phyloP scores from a whole-genome alignment of 2,329 filamentous ascomycete genomes.

The Sphaerulina vaccinii region DNA sequence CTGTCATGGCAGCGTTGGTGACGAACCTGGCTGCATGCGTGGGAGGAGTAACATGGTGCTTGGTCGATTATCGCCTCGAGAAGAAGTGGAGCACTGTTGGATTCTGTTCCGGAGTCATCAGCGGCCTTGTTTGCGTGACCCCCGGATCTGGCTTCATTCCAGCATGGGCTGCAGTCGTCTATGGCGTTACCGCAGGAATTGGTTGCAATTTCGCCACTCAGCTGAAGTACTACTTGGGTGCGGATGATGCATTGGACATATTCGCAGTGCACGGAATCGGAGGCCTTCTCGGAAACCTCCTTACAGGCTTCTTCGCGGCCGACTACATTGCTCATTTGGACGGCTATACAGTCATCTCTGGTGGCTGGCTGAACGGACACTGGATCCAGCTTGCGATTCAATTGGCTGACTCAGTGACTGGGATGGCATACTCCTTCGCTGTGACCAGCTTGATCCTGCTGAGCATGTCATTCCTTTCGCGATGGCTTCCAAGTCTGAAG shows the following conservation, averaged over 20 bases:
- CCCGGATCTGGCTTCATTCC: slow-evolving; percentile 85
- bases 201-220: slow-evolving; percentile 90
- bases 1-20: slow-evolving; percentile 81
- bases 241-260: slow-evolving; percentile 86
- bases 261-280: slow-evolving; percentile 80
- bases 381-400: slow-evolving; percentile 84
- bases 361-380: slow-evolving; percentile 80
- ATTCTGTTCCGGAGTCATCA: slow-evolving; percentile 87
- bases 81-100: slow-evolving; percentile 90
- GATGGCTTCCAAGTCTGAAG: slow-evolving; percentile 71
- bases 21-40: slow-evolving; percentile 83
- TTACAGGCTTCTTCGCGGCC: slow-evolving; percentile 79
- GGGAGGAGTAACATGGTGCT: slow-evolving; percentile 84
- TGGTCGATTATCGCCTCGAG: slow-evolving; percentile 85
- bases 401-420: slow-evolving; percentile 74
- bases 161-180: slow-evolving; percentile 78
- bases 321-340: slow-evolving; percentile 83
- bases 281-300: slow-evolving; percentile 74
- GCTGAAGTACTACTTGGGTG: slow-evolving; percentile 76
- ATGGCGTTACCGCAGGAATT: slow-evolving; percentile 71
- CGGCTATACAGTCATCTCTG: slow-evolving; percentile 63
- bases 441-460: slow-evolving; percentile 72
- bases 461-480: slow-evolving; percentile 63
- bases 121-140: slow-evolving; percentile 83
- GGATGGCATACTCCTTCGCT: slow-evolving; percentile 74